A percentile compares a stretch with the other conserved stretches of the same genome.
These are phyloP conservation scores for Reutealis trisperma DNA, from an alignment of 345 rosid genomes.

Conservation along the genomic window DNA sequence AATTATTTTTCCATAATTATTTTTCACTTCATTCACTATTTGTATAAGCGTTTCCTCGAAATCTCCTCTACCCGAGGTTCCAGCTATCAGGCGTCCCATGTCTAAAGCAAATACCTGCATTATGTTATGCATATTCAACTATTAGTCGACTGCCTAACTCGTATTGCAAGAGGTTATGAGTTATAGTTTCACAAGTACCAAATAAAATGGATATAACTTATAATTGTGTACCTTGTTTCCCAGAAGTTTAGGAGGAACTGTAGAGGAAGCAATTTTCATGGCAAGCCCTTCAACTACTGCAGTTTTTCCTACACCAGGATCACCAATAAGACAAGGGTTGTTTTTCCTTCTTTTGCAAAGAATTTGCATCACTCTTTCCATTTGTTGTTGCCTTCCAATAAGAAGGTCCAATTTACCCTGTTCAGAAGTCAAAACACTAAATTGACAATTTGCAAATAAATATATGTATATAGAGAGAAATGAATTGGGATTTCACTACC, in stretches of 20 bases:
- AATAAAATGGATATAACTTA: too few relatives aligned
- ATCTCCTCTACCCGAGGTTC: slow-evolving; percentile 23
- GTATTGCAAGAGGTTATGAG: not conserved
- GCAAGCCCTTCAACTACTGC: slow-evolving; percentile 36
- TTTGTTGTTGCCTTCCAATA: slow-evolving; percentile 17
- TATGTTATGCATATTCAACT: too few relatives aligned
- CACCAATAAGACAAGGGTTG: slow-evolving; percentile 36
- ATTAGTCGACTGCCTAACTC: not conserved
- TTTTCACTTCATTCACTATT: slow-evolving; percentile 31
- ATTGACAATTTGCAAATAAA: not conserved
- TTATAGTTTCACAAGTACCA: too few relatives aligned
- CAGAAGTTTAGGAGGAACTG: slow-evolving; percentile 16
- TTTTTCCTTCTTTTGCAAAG: slow-evolving; percentile 29
- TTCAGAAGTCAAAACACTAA: not conserved
- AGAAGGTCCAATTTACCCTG: slow-evolving; percentile 30
- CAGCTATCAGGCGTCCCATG: slow-evolving; percentile 32
- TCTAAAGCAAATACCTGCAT: slow-evolving; percentile 32
- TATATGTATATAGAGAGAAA: not conserved
- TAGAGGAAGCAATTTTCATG: not conserved
- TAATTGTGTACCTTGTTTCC: slow-evolving; percentile 23
- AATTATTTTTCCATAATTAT: slow-evolving; percentile 22
- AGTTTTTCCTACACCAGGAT: slow-evolving; percentile 42
- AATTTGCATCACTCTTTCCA: slow-evolving; percentile 24
- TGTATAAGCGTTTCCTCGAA: slow-evolving; percentile 25
- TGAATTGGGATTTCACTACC: not conserved